These are phyloP conservation scores for Odonthalia washingtoniensis DNA, from an alignment of 31 red algal species.

Conservation along the genomic window DNA sequence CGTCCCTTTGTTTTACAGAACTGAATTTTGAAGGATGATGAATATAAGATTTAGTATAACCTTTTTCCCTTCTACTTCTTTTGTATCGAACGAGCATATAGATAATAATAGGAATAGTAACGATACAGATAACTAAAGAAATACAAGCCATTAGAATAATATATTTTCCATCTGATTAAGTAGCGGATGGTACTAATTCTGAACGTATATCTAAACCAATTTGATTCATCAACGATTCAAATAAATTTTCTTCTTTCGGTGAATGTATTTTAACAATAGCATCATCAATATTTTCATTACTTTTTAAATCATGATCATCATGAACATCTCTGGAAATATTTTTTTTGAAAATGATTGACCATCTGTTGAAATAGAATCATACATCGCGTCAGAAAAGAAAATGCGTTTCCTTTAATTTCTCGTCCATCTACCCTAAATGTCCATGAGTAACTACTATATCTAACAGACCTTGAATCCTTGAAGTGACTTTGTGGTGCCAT, in stretches of 20 bases:
- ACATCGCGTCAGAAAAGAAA: slow-evolving; percentile 42
- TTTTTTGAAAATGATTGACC: too few species aligned
- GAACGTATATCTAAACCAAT: too few species aligned
- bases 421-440: slow-evolving; percentile 37
- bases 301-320: too few species aligned
- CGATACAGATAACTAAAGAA: slow-evolving; percentile 27
- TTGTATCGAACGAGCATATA: slow-evolving; percentile 53
- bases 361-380: not conserved
- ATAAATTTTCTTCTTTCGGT: too few species aligned
- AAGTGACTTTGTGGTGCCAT: slow-evolving; percentile 68
- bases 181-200: not conserved
- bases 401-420: slow-evolving; percentile 40
- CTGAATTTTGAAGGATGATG: too few species aligned
- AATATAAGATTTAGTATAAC: too few species aligned
- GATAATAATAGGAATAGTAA: slow-evolving; percentile 46
- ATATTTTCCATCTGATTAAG: not conserved
- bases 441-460: slow-evolving; percentile 50
- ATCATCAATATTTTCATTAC: too few species aligned
- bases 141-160: not conserved
- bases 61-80: too few species aligned
- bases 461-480: slow-evolving; percentile 57
- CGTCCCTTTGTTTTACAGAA: slow-evolving; percentile 39
- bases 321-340: too few species aligned
- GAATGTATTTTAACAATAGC: too few species aligned
- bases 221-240: too few species aligned